Conservation (phyloP, 106 monocot genomes). For the Dioscorea dumetorum region DNA sequence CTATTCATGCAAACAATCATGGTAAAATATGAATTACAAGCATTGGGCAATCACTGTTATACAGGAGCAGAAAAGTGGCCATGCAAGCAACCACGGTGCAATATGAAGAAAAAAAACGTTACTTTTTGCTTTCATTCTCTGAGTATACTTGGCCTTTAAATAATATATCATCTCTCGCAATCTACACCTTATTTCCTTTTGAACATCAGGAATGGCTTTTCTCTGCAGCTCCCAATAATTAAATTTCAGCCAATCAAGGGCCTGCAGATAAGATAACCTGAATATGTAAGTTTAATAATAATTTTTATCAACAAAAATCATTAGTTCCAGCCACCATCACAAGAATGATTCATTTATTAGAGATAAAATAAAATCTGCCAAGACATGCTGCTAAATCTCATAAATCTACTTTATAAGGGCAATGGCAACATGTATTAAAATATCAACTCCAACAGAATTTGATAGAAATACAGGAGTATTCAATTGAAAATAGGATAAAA, state of each 20-base stretch:
- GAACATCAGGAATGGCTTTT: slow-evolving; percentile 51
- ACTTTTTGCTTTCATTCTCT: slow-evolving; percentile 36
- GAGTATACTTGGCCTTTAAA: slow-evolving; percentile 35
- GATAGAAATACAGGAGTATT: too few species aligned
- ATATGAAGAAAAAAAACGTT: slow-evolving; percentile 13
- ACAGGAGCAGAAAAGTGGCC: neutral
- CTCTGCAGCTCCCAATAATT: slow-evolving; percentile 70
- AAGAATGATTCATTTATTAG: too few species aligned
- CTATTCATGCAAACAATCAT: neutral
- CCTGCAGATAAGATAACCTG: slow-evolving; percentile 41
- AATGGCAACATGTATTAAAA: too few species aligned
- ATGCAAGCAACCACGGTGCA: neutral
- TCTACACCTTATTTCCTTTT: slow-evolving; percentile 38
- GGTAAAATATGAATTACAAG: neutral
- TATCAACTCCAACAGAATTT: too few species aligned
- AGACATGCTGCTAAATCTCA: too few species aligned
- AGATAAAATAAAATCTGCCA: too few species aligned
- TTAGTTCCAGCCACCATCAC: too few species aligned
- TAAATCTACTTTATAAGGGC: too few species aligned
- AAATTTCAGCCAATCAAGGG: slow-evolving; percentile 71
- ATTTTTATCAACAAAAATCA: too few species aligned
- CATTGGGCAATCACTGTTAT: too few species aligned
- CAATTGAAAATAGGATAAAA: too few species aligned
- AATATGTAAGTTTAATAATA: slow-evolving; percentile 3
- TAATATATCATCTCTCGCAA: slow-evolving; percentile 32